Evolutionary conservation across 2,329 filamentous ascomycete genomes (phyloP).

Genomic region (Ceratocystis diversiconidia): DNA sequence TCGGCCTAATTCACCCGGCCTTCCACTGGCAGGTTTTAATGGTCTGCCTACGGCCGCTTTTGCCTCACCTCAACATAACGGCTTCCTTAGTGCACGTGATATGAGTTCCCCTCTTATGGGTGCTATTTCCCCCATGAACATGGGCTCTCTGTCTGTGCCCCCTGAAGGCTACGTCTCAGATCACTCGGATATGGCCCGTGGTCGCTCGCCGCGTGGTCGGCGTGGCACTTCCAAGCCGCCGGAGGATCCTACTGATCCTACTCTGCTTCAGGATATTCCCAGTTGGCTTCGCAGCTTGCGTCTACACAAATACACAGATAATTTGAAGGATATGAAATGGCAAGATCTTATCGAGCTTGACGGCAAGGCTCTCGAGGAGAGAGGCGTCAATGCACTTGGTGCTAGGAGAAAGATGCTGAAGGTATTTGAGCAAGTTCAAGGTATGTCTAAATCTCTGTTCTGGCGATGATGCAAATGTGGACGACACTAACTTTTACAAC

Average conservation of each 20-base stretch:
- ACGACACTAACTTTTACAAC: background rate
- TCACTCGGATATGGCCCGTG: conserved; percentile 79
- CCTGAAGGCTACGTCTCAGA: conserved; percentile 86
- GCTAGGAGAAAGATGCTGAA: conserved; percentile 97
- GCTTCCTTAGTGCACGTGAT: conserved; percentile 82
- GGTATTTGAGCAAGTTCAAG: conserved; percentile 93
- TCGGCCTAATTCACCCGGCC: conserved; percentile 75
- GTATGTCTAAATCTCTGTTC: conserved; percentile 27
- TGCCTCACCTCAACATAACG: conserved; percentile 82
- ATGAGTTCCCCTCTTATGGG: conserved; percentile 54
- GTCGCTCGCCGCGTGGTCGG: conserved; percentile 80
- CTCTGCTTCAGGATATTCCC: conserved; percentile 83
- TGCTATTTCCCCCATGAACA: conserved; percentile 54
- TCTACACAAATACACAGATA: conserved; percentile 97
- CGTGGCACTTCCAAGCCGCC: conserved; percentile 93
- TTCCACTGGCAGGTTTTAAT: conserved; percentile 43
- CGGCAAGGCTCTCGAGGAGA: conserved; percentile 81
- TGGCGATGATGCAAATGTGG: background rate
- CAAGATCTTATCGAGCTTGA: conserved; percentile 81
- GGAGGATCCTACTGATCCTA: conserved; percentile 88
- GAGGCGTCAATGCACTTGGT: conserved; percentile 87
- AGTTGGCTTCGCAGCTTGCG: conserved; percentile 89
- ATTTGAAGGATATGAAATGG: conserved; percentile 95
- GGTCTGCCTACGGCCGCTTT: conserved; percentile 48
- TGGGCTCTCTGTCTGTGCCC: conserved; percentile 56